Percentiles rank a stretch among this genome's conserved stretches.
phyloP scores from a whole-genome alignment of 2,329 filamentous ascomycete species.

The Lachnellula occidentalis region DNA sequence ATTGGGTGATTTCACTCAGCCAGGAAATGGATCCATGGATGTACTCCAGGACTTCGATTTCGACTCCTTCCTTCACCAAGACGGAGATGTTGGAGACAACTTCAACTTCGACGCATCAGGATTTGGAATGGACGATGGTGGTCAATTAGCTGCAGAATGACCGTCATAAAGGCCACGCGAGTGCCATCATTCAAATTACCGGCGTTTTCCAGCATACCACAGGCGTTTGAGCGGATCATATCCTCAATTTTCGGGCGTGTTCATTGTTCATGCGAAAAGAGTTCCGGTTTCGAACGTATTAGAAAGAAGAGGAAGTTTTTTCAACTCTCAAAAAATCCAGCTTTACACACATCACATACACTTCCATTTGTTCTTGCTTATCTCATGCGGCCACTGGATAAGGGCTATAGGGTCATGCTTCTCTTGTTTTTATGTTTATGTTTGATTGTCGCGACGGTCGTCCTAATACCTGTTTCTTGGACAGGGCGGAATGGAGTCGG shows the following conservation, averaged over 20 bases:
- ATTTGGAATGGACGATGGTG: conserved; percentile 49
- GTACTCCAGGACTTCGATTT: conserved; percentile 64
- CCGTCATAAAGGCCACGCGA: conserved; percentile 6
- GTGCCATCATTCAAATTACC: conserved; percentile 22
- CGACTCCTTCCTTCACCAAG: conserved; percentile 60
- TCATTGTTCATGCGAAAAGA: conserved; percentile 31
- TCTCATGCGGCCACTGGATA: conserved; percentile 21
- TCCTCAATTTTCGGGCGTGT: conserved; percentile 24
- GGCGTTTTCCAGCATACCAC: conserved; percentile 32
- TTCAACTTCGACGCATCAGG: conserved; percentile 51
- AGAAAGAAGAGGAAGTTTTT: conserved; percentile 22
- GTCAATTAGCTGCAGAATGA: conserved; percentile 51
- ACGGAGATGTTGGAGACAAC: conserved; percentile 39
- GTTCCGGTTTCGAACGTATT: conserved; percentile 21
- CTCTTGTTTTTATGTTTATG: conserved; percentile 25
- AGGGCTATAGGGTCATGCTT: conserved; percentile 17
- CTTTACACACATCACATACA: conserved; percentile 21
- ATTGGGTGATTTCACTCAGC: conserved; percentile 50
- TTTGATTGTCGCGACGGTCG: conserved; percentile 22
- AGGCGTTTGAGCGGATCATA: conserved; percentile 31
- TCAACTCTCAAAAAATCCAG: conserved; percentile 22
- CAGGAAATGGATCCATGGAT: conserved; percentile 44
- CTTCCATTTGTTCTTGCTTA: conserved; percentile 9
- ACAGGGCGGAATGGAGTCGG: conserved; percentile 23
- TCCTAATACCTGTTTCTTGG: conserved; percentile 27